Base-by-base conservation (phyloP, 2,329 filamentous ascomycete species). In the Penicillium fuscoglaucum region DNA sequence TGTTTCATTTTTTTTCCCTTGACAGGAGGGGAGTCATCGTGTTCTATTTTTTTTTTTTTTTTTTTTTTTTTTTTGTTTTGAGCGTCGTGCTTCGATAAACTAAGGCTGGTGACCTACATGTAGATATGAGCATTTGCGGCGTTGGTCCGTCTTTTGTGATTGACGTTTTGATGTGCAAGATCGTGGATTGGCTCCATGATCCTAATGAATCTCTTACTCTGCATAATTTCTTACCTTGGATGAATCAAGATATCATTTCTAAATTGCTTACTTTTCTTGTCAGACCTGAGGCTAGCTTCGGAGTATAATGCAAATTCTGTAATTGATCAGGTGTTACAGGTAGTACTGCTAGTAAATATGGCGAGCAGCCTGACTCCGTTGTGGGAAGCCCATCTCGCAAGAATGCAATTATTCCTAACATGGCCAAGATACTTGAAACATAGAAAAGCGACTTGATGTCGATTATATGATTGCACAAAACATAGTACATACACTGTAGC, bases 121-220 rank as follows among this genome's bases (percentile, higher is more conserved):
- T 75, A 75, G 72, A 75, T 75, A 74, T 71, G 69, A 73, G 73
- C 73, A 75, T 75, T 66, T 68, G 66, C 62, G 73, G 74, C 70
- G 71, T 73, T 73, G 57, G 64, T 59, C 45, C 55, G 57, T 60
- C 60, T 68, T 66, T 40, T 57, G 54, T 68, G 66, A 64, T 57
- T 68, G 59, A 58, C 60, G 64, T 59, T 59, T 61, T 64, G 59
- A 53, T 56, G 60, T 65, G 49, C 53, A 31, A 53, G 55, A 31
- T 57, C 57, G 47, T 55, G 64, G 58, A 64, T 55, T 58, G 65
- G 62, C 66, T 62, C 59, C 61, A 65, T 63, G 61, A 64, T 58
- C 53, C 58, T 62, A 62, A 70, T 64, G 60, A 68, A 65, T 45
- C 61, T 60, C 57, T 61, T 63, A 58, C 47, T 52, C 49, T 59